These are phyloP conservation scores for Xerocomellus amylosporus DNA, from an alignment of 768 basidiomycete species.

Conservation along the genomic window DNA sequence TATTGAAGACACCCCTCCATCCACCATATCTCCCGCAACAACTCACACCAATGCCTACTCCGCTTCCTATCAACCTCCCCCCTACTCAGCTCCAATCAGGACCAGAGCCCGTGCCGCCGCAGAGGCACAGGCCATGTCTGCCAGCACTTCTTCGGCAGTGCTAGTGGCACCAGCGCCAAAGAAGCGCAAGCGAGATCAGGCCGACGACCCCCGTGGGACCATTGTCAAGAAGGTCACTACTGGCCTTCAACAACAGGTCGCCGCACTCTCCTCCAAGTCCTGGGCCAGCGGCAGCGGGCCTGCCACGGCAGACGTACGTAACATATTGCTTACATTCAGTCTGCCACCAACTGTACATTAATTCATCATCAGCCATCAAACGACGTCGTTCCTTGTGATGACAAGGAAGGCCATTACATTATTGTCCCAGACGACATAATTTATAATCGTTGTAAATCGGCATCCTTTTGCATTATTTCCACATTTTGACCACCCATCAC, in stretches of 20 bases:
- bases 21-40: slow-evolving; percentile 70
- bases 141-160: slow-evolving; percentile 59
- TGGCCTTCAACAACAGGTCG: slow-evolving; percentile 49
- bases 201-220: slow-evolving; percentile 69
- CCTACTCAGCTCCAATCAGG: slow-evolving; percentile 72
- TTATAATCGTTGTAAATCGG: slow-evolving; percentile 69
- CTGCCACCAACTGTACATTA: slow-evolving; percentile 28
- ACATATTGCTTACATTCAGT: slow-evolving; percentile 13
- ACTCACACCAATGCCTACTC: slow-evolving; percentile 71
- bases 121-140: slow-evolving; percentile 75
- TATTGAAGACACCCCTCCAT: slow-evolving; percentile 85
- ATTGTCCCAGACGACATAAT: slow-evolving; percentile 90
- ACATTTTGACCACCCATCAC: slow-evolving; percentile 14
- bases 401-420: slow-evolving; percentile 99
- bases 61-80: slow-evolving; percentile 75
- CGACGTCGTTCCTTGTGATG: slow-evolving; percentile 76
- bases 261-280: slow-evolving; percentile 52
- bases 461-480: neutral
- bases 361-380: slow-evolving; percentile 54
- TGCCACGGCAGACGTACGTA: slow-evolving; percentile 65
- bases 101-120: slow-evolving; percentile 85
- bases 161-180: slow-evolving; percentile 70
- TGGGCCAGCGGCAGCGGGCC: slow-evolving; percentile 67
- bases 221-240: slow-evolving; percentile 59
- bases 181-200: slow-evolving; percentile 79